These are phyloP conservation scores for Apiospora pterosperma DNA, from an alignment of 2,329 filamentous ascomycete species.

Conservation along the genomic window DNA sequence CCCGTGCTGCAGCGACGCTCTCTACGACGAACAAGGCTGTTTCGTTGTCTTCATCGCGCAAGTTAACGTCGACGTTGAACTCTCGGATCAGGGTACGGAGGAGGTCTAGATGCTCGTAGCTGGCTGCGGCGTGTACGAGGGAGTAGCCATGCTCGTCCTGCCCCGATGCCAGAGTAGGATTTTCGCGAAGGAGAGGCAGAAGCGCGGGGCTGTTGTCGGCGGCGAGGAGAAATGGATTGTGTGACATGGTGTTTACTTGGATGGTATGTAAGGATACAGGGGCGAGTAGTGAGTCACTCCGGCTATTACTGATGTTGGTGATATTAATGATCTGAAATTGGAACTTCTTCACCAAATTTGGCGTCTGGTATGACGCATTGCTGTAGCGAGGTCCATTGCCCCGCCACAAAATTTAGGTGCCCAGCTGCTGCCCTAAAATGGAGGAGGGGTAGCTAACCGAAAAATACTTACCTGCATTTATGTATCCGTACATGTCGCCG, in stretches of 20 bases:
- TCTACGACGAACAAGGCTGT: conserved; percentile 95
- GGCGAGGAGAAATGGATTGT: conserved; percentile 71
- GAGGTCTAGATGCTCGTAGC: conserved; percentile 83
- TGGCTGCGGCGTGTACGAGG: conserved; percentile 86
- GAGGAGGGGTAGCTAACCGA: background rate
- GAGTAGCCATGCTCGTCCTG: conserved; percentile 95
- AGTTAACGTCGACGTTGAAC: conserved; percentile 73
- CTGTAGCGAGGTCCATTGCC: background rate
- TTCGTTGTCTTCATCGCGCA: conserved; percentile 87
- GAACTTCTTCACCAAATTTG: background rate
- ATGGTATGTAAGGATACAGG: background rate
- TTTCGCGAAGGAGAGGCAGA: conserved; percentile 67
- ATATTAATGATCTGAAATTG: background rate
- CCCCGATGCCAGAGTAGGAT: conserved; percentile 71
- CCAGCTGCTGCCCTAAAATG: background rate
- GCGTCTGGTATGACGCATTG: conserved; percentile 5
- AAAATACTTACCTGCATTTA: background rate
- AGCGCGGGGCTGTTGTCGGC: conserved; percentile 77
- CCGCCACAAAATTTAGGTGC: conserved; percentile 2
- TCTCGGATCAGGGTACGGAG: conserved; percentile 72
- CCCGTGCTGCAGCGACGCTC: conserved; percentile 70
- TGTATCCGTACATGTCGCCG: no score
- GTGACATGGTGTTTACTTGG: conserved; percentile 35
- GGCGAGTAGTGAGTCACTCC: no score
- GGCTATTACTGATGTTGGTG: background rate